These are phyloP conservation scores for Chara braunii DNA, from an alignment of 139 green algal species.

Conservation along the genomic window DNA sequence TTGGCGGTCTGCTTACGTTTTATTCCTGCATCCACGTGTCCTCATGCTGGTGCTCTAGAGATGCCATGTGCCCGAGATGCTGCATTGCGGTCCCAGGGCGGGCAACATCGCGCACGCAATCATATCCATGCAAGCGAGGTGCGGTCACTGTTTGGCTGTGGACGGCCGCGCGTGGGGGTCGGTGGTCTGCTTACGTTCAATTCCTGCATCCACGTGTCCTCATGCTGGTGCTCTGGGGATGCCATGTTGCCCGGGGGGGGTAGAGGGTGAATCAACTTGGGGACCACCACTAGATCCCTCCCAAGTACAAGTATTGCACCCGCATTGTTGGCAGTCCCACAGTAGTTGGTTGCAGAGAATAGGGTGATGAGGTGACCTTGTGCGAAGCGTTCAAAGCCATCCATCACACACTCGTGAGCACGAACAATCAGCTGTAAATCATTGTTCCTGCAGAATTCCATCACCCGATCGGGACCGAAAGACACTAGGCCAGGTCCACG, in stretches of 20 bases:
- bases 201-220: slow-evolving; percentile 41
- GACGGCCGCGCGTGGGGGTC: slow-evolving; percentile 29
- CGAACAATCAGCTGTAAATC: slow-evolving; percentile 95
- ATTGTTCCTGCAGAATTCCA: slow-evolving; percentile 96
- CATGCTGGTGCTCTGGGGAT: background rate
- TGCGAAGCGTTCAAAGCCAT: slow-evolving; percentile 98
- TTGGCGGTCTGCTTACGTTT: too few species aligned
- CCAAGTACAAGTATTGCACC: slow-evolving; percentile 91
- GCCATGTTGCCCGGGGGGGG: slow-evolving; percentile 56
- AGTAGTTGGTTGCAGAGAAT: slow-evolving; percentile 99
- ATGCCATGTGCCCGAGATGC: too few species aligned
- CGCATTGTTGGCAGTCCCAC: slow-evolving; percentile 94
- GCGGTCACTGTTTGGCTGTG: slow-evolving; percentile 25
- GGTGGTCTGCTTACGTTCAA: slow-evolving; percentile 33
- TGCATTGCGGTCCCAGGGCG: too few species aligned
- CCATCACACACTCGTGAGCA: slow-evolving; percentile 99
- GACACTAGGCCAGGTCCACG: slow-evolving; percentile 81
- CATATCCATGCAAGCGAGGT: slow-evolving; percentile 38
- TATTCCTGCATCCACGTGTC: too few species aligned
- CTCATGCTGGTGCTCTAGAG: too few species aligned
- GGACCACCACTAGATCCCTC: slow-evolving; percentile 92
- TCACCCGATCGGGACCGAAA: slow-evolving; percentile 94
- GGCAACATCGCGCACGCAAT: too few species aligned
- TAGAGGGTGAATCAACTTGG: slow-evolving; percentile 99
- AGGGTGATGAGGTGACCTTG: slow-evolving; percentile 65